Evolutionary conservation across 2,329 filamentous ascomycete species (phyloP).

Genomic region (Ascochyta fabae): DNA sequence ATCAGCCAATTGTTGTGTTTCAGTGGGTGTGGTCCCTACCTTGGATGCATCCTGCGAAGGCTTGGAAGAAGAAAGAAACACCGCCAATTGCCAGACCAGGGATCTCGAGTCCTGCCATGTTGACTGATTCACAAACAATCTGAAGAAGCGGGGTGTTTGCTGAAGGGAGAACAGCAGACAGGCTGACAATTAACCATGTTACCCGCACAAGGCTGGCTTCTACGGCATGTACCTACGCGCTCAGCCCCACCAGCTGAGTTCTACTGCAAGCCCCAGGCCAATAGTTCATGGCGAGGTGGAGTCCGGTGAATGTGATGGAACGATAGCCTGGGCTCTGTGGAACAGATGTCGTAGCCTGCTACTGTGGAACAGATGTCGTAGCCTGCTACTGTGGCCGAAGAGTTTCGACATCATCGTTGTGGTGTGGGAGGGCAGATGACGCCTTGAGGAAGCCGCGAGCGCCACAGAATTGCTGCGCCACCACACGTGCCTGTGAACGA

Average conservation of each 20-base stretch:
- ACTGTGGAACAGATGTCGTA: neutral
- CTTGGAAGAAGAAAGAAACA: conserved; percentile 46
- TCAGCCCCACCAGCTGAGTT: conserved; percentile 38
- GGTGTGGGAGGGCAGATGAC: neutral
- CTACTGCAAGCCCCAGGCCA: conserved; percentile 28
- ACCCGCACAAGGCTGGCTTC: conserved; percentile 22
- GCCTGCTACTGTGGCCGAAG: neutral
- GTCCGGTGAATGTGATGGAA: conserved; percentile 7
- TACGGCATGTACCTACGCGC: conserved; percentile 17
- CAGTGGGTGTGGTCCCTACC: conserved; percentile 18
- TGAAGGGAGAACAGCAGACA: conserved; percentile 1
- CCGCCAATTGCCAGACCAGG: conserved; percentile 34
- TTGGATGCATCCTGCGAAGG: conserved; percentile 48
- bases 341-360: neutral
- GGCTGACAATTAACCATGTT: conserved; percentile 26
- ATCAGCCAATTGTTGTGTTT: neutral
- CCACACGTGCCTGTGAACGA: neutral
- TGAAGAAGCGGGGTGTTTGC: too few relatives aligned
- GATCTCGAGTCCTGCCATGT: conserved; percentile 13
- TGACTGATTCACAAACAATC: too few relatives aligned
- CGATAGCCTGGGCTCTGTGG: neutral
- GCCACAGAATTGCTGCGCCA: neutral
- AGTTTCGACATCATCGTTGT: neutral
- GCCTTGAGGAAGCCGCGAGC: conserved; percentile 8
- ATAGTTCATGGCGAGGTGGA: conserved; percentile 12